Conservation (phyloP, 345 rosid genomes). For the Dimocarpus longan region DNA sequence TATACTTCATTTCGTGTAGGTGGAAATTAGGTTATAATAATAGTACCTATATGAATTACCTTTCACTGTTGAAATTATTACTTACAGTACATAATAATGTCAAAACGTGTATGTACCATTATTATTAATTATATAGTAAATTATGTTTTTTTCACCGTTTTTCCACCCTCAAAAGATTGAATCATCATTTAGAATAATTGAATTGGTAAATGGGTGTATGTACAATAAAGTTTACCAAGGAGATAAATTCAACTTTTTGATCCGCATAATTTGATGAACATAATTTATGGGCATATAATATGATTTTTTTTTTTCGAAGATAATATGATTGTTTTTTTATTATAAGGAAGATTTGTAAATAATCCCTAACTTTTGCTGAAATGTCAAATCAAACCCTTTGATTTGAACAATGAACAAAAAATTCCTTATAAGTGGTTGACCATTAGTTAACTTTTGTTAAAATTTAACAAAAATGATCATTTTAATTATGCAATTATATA, state of each 20-base stretch:
- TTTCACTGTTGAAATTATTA: neutral
- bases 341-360: too few species aligned
- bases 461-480: too few species aligned
- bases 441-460: too few species aligned
- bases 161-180: neutral
- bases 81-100: slow-evolving; percentile 6
- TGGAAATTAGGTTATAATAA: slow-evolving; percentile 3
- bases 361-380: too few species aligned
- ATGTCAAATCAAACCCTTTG: too few species aligned
- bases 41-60: neutral
- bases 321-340: too few species aligned
- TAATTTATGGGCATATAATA: neutral
- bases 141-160: neutral
- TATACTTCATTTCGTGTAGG: slow-evolving; percentile 5
- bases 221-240: neutral
- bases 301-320: neutral
- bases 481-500: too few species aligned
- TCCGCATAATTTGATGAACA: neutral
- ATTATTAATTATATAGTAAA: slow-evolving; percentile 1
- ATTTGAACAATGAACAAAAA: too few species aligned
- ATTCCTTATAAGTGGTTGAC: too few species aligned
- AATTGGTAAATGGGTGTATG: neutral
- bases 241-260: neutral
- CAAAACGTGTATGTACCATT: slow-evolving; percentile 15
- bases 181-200: slow-evolving; percentile 15